Evolutionary conservation across 768 basidiomycete species (phyloP).

Genomic region (Russula griseocarnosa): DNA sequence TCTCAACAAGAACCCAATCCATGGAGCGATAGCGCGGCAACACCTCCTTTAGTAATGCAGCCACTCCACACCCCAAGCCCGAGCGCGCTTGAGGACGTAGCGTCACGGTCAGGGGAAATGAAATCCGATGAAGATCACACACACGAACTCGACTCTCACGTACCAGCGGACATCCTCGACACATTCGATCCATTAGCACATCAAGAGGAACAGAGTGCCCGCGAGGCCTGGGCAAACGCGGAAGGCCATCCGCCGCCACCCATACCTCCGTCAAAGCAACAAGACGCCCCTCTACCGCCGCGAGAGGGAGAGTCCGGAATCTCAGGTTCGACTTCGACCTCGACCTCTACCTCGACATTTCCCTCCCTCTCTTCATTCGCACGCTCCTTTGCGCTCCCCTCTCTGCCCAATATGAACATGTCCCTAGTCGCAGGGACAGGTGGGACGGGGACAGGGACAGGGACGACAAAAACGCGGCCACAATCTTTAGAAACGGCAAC

Average conservation of each 20-base stretch:
- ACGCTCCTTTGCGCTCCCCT: slow-evolving; percentile 56
- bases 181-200: slow-evolving; percentile 69
- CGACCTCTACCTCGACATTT: slow-evolving; percentile 40
- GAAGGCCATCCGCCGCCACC: slow-evolving; percentile 59
- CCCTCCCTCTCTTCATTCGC: slow-evolving; percentile 65
- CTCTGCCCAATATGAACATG: slow-evolving; percentile 35
- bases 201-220: slow-evolving; percentile 54
- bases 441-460: no score
- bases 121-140: not conserved
- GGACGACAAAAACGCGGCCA: slow-evolving; percentile 40
- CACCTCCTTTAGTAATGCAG: slow-evolving; percentile 2
- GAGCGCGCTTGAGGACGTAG: not conserved
- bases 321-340: slow-evolving; percentile 25
- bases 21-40: slow-evolving; percentile 19
- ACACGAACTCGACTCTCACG: not conserved
- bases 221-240: slow-evolving; percentile 59
- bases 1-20: slow-evolving; percentile 10
- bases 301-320: slow-evolving; percentile 18
- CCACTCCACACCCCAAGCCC: slow-evolving; percentile 11
- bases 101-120: slow-evolving; percentile 13
- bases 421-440: slow-evolving; percentile 22
- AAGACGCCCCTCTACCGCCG: slow-evolving; percentile 7
- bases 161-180: slow-evolving; percentile 39
- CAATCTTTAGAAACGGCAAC: slow-evolving; percentile 49
- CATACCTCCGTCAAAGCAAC: slow-evolving; percentile 22